Evolutionary conservation across 2,329 filamentous ascomycete species (phyloP).

Genomic region (Bipolaris bicolor): DNA sequence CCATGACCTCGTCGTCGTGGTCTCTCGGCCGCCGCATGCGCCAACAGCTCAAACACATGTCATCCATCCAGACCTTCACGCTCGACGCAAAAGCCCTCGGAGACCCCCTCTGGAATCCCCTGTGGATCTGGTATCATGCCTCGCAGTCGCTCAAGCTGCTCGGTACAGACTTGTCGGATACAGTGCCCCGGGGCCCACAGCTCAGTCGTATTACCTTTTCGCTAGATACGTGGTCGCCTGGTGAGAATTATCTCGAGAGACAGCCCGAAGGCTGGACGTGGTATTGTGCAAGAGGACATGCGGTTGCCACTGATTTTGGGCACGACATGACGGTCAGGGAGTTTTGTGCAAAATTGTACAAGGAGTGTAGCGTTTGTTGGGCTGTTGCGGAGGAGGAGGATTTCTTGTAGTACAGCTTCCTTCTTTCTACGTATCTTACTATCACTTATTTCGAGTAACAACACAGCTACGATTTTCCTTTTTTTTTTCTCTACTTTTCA

Average conservation of each 20-base stretch:
- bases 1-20: constrained; percentile 43
- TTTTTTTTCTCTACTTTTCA: not conserved
- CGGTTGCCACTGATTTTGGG: constrained; percentile 29
- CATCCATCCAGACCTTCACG: constrained; percentile 28
- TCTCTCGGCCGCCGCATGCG: constrained; percentile 37
- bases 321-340: constrained; percentile 35
- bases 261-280: constrained; percentile 40
- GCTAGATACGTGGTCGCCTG: constrained; percentile 45
- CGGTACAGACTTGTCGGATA: constrained; percentile 23
- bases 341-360: constrained; percentile 40
- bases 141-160: constrained; percentile 43
- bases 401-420: not conserved
- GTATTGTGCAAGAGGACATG: constrained; percentile 40
- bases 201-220: constrained; percentile 44
- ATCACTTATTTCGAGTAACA: not conserved
- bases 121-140: constrained; percentile 50
- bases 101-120: constrained; percentile 49
- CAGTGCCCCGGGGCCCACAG: constrained; percentile 19
- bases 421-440: not conserved
- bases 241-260: constrained; percentile 43
- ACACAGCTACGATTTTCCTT: not conserved
- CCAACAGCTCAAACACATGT: constrained; percentile 29
- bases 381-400: constrained; percentile 17
- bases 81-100: constrained; percentile 45
- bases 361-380: constrained; percentile 34